Evolutionary conservation across 2,329 filamentous ascomycete genomes (phyloP).

Genomic region (Fusarium verticillioides): DNA sequence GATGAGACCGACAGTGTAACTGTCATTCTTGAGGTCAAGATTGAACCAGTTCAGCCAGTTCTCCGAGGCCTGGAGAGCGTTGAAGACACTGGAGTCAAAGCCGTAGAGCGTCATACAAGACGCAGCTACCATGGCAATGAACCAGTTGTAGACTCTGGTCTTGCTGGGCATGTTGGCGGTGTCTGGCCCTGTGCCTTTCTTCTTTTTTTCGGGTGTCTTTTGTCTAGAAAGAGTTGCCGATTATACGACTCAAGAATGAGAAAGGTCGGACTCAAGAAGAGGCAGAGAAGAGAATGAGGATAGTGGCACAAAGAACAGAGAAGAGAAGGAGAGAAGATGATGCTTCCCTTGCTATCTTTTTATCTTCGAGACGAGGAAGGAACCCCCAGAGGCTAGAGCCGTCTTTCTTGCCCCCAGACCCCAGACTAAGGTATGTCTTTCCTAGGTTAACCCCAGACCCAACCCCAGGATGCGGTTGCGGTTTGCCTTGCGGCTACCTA

Average conservation of each 20-base stretch:
- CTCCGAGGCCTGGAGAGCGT: conserved; percentile 74
- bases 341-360: conserved; percentile 30
- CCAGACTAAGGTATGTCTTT: conserved; percentile 11
- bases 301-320: conserved; percentile 9
- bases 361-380: conserved; percentile 28
- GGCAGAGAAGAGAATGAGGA: conserved; percentile 2
- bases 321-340: conserved; percentile 5
- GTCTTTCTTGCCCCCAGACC: conserved; percentile 29
- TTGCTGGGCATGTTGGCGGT: conserved; percentile 50
- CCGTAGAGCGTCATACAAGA: conserved; percentile 81
- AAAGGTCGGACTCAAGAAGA: neutral
- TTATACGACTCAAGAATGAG: neutral
- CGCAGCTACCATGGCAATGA: conserved; percentile 75
- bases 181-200: conserved; percentile 4
- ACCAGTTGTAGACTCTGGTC: conserved; percentile 53
- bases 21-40: conserved; percentile 54
- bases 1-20: conserved; percentile 61
- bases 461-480: conserved; percentile 21
- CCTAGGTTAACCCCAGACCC: conserved; percentile 23
- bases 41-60: conserved; percentile 75
- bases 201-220: neutral
- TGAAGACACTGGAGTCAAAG: conserved; percentile 80
- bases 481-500: conserved; percentile 3
- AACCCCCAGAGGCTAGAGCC: conserved; percentile 14
- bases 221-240: neutral